Evolutionary conservation across 306 rosid species (phyloP), one percentile per base, ranked within the genome.

Genomic region (Trichosanthes truncata): DNA sequence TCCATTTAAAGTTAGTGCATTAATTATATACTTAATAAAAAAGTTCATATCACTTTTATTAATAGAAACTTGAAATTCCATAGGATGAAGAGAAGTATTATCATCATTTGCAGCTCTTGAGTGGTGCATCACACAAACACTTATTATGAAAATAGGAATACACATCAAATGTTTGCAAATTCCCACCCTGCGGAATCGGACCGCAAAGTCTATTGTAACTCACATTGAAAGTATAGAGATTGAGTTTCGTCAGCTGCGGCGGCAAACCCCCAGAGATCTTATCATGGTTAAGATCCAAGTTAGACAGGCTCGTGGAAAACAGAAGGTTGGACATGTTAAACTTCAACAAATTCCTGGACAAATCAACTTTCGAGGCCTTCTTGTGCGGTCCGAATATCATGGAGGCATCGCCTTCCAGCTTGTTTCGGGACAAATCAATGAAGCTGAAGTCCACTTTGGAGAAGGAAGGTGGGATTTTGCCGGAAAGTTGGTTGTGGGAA

Each of bases 121-220:
- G 92, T 0, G 97, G 93, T 11, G 91, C 25, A 0, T 93, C 93
- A 9, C 97, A 93, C 85, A 93, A 83, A 55, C 93, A 86, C 59
- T 83, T 81, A 79, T 91, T 90, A 36, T 87, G 97, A 40, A 88
- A 80, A 80, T 85, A 93, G 0, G 86, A 18, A 8, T 52, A 60
- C 33, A 9, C 2, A 15, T 87, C 90, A 31, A 91, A 91, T n/a
- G 36, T 89, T 81, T 84, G 93, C 85, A 93, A 57, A 46, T 78
- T 56, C 0, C 97, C 97, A 6, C 93, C 93, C 10, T 73, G 74
- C 1, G 97, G 93, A 63, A 93, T 93, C 71, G 82, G 66, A 25
- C 98, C 92, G 60, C 91, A 90, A 53, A 93, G 43, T 14, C 85
- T 73, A 81, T 91, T 93, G 43, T 91, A 93, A 72, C 98, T 93